phyloP scores from a whole-genome alignment of 1,139 yeast species.

The Geotrichum aggregatum region DNA sequence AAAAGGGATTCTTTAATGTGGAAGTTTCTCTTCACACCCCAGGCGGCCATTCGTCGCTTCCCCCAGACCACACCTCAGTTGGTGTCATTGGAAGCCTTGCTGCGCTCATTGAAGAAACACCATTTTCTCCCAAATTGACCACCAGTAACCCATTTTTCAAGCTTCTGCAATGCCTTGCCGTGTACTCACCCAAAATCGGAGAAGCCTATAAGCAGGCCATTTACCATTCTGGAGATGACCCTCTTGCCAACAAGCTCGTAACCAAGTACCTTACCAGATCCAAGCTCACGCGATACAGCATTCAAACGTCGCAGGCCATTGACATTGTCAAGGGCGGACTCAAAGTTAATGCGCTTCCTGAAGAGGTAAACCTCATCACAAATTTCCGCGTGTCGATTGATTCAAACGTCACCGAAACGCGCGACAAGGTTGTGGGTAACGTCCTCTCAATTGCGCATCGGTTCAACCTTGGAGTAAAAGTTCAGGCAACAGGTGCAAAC shows the following conservation, averaged over 20 bases:
- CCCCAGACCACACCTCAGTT: constrained; percentile 69
- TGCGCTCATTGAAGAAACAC: constrained; percentile 48
- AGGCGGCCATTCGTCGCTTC: constrained; percentile 74
- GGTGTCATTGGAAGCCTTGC: constrained; percentile 61
- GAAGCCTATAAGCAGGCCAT: constrained; percentile 23
- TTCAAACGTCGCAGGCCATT: constrained; percentile 59
- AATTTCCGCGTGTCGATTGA: constrained; percentile 56
- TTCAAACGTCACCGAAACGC: constrained; percentile 42
- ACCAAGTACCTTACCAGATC: constrained; percentile 15
- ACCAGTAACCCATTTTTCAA: constrained; percentile 48
- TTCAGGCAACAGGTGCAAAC: constrained; percentile 22
- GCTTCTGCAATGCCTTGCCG: constrained; percentile 49
- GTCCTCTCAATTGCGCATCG: constrained; percentile 43
- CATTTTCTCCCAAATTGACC: constrained; percentile 46
- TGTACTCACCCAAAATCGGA: constrained; percentile 36
- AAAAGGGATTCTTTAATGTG: constrained; percentile 60
- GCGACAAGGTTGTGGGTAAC: constrained; percentile 40
- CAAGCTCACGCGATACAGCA: constrained; percentile 40
- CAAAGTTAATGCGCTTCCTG: constrained; percentile 67
- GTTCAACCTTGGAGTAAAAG: constrained; percentile 45
- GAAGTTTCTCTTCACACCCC: constrained; percentile 49
- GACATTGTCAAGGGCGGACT: constrained; percentile 60
- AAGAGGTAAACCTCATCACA: constrained; percentile 49
- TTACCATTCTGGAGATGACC: constrained; percentile 16
- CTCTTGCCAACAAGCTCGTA: constrained; percentile 19